A percentile compares a stretch with the other conserved stretches of the same genome.
These are phyloP conservation scores for Colletotrichum shisoi DNA, from an alignment of 2,329 filamentous ascomycete genomes.

Conservation along the genomic window DNA sequence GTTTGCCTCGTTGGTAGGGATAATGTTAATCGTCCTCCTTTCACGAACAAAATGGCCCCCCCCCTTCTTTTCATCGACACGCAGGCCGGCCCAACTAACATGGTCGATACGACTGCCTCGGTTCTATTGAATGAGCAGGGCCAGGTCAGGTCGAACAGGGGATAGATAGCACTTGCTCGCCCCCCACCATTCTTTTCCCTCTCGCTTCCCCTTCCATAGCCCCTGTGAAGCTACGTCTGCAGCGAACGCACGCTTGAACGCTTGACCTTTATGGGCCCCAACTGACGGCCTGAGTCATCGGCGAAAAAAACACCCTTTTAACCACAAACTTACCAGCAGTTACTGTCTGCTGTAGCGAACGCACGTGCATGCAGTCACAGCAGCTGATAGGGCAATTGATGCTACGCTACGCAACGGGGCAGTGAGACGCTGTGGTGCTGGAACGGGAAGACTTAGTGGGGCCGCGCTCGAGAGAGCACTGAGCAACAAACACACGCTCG, in stretches of 20 bases:
- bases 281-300: too few relatives aligned
- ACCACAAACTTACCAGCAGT: too few relatives aligned
- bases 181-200: background rate
- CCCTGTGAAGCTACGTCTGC: constrained; percentile 21
- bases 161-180: background rate
- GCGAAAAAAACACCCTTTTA: too few relatives aligned
- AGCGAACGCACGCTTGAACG: constrained; percentile 41
- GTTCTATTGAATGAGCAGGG: background rate
- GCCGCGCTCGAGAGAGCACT: constrained; percentile 17
- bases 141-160: background rate
- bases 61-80: background rate
- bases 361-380: constrained; percentile 38
- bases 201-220: background rate
- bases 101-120: constrained; percentile 1
- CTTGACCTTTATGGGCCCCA: too few relatives aligned
- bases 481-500: background rate
- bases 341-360: too few relatives aligned
- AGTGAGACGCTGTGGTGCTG: constrained; percentile 24
- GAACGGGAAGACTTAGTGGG: constrained; percentile 18
- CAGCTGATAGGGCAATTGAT: constrained; percentile 41
- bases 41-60: constrained; percentile 3
- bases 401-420: constrained; percentile 27
- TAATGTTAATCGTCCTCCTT: constrained; percentile 33
- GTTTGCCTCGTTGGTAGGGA: background rate
- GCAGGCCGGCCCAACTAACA: too few relatives aligned